These are phyloP conservation scores for Hemileia vastatrix DNA, from an alignment of 1,284 basidiomycete species.

Conservation along the genomic window DNA sequence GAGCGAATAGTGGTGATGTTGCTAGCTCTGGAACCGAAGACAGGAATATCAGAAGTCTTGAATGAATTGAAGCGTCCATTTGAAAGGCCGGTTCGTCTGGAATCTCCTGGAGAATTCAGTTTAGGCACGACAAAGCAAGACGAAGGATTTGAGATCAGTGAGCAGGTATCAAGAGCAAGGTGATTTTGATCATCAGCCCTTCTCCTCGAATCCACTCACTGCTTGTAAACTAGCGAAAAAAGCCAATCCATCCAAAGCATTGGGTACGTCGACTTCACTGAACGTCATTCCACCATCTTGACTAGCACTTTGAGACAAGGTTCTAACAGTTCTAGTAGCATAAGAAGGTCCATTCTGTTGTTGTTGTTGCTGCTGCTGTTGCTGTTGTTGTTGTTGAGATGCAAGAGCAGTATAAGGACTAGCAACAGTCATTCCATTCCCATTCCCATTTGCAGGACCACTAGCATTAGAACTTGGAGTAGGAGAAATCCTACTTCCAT, in stretches of 20 bases:
- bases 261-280: constrained; percentile 23
- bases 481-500: constrained; percentile 19
- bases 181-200: background rate
- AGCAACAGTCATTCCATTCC: background rate
- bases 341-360: background rate
- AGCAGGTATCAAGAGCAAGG: background rate
- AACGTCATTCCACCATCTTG: background rate
- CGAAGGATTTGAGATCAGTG: background rate
- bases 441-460: background rate
- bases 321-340: constrained; percentile 2
- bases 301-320: too few relatives aligned
- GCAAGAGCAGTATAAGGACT: background rate
- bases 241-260: constrained; percentile 33
- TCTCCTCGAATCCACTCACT: background rate
- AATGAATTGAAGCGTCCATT: too few relatives aligned
- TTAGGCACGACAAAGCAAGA: too few relatives aligned
- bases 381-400: too few relatives aligned
- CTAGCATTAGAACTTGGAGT: background rate
- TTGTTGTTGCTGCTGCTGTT: constrained; percentile 23
- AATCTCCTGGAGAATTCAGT: too few relatives aligned
- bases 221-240: constrained; percentile 34
- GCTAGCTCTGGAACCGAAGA: too few relatives aligned
- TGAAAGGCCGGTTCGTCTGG: too few relatives aligned
- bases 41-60: too few relatives aligned
- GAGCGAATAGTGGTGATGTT: too few relatives aligned